Conservation (phyloP, 225 moss, liverwort and hornwort genomes). For the Anthoceros angustus region DNA sequence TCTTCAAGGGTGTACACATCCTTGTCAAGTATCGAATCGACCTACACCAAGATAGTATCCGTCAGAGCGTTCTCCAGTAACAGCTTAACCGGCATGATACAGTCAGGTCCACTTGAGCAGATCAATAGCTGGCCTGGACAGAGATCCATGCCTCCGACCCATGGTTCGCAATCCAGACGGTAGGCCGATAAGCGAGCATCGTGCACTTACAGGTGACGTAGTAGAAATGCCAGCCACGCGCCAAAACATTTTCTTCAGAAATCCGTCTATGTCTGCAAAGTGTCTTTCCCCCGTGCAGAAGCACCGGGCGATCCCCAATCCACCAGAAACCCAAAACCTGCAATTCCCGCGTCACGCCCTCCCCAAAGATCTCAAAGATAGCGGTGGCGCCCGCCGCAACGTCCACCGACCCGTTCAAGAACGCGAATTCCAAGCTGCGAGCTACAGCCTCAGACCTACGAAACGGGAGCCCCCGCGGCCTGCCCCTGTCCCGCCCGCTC, state of each 20-base stretch:
- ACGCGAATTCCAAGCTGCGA: not conserved
- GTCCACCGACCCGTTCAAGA: not conserved
- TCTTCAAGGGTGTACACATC: slow-evolving; percentile 90
- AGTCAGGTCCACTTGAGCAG: not conserved
- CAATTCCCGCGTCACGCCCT: too few relatives aligned
- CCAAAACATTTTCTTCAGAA: slow-evolving; percentile 98
- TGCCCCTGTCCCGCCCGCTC: not conserved
- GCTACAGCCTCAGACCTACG: not conserved
- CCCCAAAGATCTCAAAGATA: too few relatives aligned
- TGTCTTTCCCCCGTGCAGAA: not conserved
- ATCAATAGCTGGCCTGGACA: not conserved
- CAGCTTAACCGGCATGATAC: not conserved
- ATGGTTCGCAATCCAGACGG: too few relatives aligned
- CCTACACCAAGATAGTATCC: slow-evolving; percentile 22
- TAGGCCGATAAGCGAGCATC: not conserved
- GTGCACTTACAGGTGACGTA: slow-evolving; percentile 79
- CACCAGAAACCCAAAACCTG: not conserved
- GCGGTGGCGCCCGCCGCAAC: too few relatives aligned
- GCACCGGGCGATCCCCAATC: not conserved
- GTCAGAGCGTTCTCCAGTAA: not conserved
- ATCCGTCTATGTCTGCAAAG: slow-evolving; percentile 36
- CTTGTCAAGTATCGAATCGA: slow-evolving; percentile 95
- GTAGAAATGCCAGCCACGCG: slow-evolving; percentile 94
- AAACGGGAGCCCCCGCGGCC: not conserved
- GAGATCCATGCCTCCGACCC: too few relatives aligned